Conservation (phyloP, 2,329 filamentous ascomycete species). For the Sporothrix euskadiensis region DNA sequence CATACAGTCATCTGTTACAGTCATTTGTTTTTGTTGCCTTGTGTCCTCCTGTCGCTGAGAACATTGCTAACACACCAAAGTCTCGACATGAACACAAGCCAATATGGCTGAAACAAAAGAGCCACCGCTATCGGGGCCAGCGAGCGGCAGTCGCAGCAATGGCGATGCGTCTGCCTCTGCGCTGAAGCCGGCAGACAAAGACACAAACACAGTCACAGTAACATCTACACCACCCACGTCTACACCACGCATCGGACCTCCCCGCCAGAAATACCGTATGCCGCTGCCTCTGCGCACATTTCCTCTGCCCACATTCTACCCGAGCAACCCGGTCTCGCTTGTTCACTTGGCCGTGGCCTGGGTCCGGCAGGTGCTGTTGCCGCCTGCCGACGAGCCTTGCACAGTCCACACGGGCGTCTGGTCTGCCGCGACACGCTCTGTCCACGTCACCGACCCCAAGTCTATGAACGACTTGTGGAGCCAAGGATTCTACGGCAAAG, state of each 20-base stretch:
- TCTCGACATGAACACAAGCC: conserved; percentile 33
- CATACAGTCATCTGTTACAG: too few relatives aligned
- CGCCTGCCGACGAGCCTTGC: conserved; percentile 64
- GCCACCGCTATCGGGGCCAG: conserved; percentile 12
- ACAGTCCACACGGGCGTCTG: conserved; percentile 72
- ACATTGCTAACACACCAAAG: conserved; percentile 11
- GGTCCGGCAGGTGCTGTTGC: conserved; percentile 69
- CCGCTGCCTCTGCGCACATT: conserved; percentile 79
- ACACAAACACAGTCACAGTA: conserved; percentile 27
- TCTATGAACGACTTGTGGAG: conserved; percentile 87
- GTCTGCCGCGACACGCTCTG: conserved; percentile 76
- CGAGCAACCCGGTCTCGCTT: conserved; percentile 87
- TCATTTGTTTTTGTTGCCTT: neutral
- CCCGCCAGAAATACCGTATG: conserved; percentile 64
- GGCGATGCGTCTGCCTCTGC: conserved; percentile 8
- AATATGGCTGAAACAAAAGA: conserved; percentile 40
- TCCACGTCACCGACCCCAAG: conserved; percentile 76
- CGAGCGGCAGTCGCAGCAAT: conserved; percentile 29
- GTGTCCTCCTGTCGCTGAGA: too few relatives aligned
- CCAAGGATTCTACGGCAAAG: conserved; percentile 96
- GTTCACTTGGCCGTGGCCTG: conserved; percentile 78
- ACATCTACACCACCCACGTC: conserved; percentile 19
- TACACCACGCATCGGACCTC: neutral
- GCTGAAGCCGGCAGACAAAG: conserved; percentile 26
- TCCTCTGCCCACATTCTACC: conserved; percentile 83